A percentile compares a stretch with the other conserved stretches of the same genome.
Evolutionary conservation across 306 rosid genomes (phyloP).

Genomic region (Inga leiocalycina): DNA sequence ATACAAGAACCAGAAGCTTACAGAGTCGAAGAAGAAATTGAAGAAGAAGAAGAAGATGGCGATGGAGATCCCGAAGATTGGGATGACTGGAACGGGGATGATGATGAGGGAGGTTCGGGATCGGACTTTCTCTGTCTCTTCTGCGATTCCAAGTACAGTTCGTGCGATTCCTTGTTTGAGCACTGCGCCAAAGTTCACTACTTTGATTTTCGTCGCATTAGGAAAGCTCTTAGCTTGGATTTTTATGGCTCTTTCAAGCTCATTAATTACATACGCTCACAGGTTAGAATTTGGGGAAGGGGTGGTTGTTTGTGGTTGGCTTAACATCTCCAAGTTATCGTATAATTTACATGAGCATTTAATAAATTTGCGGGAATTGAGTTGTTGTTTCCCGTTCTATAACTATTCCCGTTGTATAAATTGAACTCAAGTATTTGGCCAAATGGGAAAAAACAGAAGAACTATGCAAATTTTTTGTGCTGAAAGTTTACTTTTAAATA

Average conservation of each 20-base stretch:
- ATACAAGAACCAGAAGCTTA: slow-evolving; percentile 1
- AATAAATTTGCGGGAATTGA: not conserved
- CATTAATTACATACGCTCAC: slow-evolving; percentile 76
- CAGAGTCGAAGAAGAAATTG: slow-evolving; percentile 23
- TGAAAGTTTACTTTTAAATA: not conserved
- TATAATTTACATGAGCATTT: not conserved
- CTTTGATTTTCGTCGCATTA: slow-evolving; percentile 61
- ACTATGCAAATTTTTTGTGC: not conserved
- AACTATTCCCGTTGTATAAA: not conserved
- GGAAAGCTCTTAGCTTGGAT: slow-evolving; percentile 51
- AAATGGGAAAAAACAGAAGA: not conserved
- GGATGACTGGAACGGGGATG: slow-evolving; percentile 72
- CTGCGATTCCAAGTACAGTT: slow-evolving; percentile 58
- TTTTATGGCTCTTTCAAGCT: slow-evolving; percentile 82
- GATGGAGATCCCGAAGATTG: slow-evolving; percentile 44
- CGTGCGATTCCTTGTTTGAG: slow-evolving; percentile 51
- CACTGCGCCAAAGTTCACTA: slow-evolving; percentile 66
- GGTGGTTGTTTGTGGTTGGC: not conserved
- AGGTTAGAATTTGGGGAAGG: slow-evolving; percentile 41
- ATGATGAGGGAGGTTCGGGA: slow-evolving; percentile 39
- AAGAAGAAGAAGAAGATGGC: slow-evolving; percentile 38
- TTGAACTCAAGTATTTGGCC: not conserved
- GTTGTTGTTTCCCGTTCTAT: not conserved
- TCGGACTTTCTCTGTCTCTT: slow-evolving; percentile 61
- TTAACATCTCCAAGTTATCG: not conserved